Evolutionary conservation across 1,284 basidiomycete species (phyloP).

Genomic region (Athelia sp.): DNA sequence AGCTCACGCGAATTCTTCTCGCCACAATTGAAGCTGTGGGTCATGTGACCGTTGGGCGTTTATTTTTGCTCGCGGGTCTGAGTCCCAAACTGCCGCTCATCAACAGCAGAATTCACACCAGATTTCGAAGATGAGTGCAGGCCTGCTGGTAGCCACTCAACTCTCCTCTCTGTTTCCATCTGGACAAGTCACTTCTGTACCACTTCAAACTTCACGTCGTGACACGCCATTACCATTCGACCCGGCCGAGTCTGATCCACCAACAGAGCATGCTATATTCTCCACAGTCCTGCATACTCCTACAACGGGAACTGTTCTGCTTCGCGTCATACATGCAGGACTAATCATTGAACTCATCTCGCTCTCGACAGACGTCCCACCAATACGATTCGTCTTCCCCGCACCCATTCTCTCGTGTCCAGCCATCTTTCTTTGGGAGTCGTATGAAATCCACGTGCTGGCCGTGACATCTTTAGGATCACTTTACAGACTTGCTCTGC

Average conservation of each 20-base stretch:
- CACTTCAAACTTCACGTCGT: slow-evolving; percentile 52
- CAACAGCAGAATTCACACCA: too few species aligned
- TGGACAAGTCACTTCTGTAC: slow-evolving; percentile 44
- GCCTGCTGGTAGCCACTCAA: slow-evolving; percentile 55
- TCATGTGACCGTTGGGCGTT: too few species aligned
- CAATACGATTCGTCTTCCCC: slow-evolving; percentile 77
- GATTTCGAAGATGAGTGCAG: slow-evolving; percentile 32
- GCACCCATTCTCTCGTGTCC: slow-evolving; percentile 65
- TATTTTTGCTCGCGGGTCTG: too few species aligned
- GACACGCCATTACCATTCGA: slow-evolving; percentile 41
- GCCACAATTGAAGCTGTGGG: too few species aligned
- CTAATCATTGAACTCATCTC: slow-evolving; percentile 75
- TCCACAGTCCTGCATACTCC: slow-evolving; percentile 55
- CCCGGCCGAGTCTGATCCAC: slow-evolving; percentile 45
- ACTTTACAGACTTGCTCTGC: slow-evolving; percentile 73
- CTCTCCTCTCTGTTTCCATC: slow-evolving; percentile 58
- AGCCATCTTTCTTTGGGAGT: slow-evolving; percentile 55
- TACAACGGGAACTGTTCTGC: slow-evolving; percentile 62
- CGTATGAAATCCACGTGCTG: slow-evolving; percentile 65
- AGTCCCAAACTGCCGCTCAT: too few species aligned
- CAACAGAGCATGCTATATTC: slow-evolving; percentile 71
- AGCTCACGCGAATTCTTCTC: too few species aligned
- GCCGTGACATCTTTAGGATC: slow-evolving; percentile 67
- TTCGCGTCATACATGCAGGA: slow-evolving; percentile 73
- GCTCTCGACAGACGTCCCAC: slow-evolving; percentile 55